These are phyloP conservation scores for Nigrospora sphaerica DNA, from an alignment of 2,329 filamentous ascomycete genomes.

Conservation along the genomic window DNA sequence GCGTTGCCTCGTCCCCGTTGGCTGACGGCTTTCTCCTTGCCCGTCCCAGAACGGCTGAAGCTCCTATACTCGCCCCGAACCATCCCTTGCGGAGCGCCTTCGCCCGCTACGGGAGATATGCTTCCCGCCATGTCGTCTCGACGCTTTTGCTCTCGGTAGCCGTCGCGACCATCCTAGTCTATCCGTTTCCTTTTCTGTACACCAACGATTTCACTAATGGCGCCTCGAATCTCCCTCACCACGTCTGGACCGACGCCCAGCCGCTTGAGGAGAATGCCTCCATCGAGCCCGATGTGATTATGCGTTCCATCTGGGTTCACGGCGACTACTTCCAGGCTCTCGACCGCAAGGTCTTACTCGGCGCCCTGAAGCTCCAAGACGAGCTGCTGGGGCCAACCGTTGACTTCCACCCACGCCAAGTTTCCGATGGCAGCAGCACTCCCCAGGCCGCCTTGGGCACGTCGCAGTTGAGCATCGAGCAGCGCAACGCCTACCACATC, in stretches of 20 bases:
- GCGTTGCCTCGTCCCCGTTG: neutral
- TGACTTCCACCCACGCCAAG: slow-evolving; percentile 43
- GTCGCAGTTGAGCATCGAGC: slow-evolving; percentile 29
- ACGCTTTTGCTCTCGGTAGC: slow-evolving; percentile 70
- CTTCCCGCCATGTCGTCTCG: slow-evolving; percentile 65
- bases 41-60: slow-evolving; percentile 59
- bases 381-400: slow-evolving; percentile 56
- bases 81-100: slow-evolving; percentile 61
- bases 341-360: slow-evolving; percentile 54
- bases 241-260: slow-evolving; percentile 74
- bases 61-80: slow-evolving; percentile 54
- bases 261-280: slow-evolving; percentile 46
- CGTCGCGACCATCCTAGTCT: slow-evolving; percentile 62
- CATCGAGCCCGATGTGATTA: slow-evolving; percentile 61
- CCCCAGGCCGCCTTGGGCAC: slow-evolving; percentile 18
- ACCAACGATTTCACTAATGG: slow-evolving; percentile 65
- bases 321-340: slow-evolving; percentile 75
- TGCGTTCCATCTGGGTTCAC: slow-evolving; percentile 78
- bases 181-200: slow-evolving; percentile 70
- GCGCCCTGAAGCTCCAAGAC: slow-evolving; percentile 64
- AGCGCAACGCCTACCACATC: slow-evolving; percentile 51
- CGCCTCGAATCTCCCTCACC: slow-evolving; percentile 64
- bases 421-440: slow-evolving; percentile 16
- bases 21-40: neutral
- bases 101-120: slow-evolving; percentile 62